phyloP scores from a whole-genome alignment of 139 green algal genomes.

The Chlamydomonas applanata region DNA sequence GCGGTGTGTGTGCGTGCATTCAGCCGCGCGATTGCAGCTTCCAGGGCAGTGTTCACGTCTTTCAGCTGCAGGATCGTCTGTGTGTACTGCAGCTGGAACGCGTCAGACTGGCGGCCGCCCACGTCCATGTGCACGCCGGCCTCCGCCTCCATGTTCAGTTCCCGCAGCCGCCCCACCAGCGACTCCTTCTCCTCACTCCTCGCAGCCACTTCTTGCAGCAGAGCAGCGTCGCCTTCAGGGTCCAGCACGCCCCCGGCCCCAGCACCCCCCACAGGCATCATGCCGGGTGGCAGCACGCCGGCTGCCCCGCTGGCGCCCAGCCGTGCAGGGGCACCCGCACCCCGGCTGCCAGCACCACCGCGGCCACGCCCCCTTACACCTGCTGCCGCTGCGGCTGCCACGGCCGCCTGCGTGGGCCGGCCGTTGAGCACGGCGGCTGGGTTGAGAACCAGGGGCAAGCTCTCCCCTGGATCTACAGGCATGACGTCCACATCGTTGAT shows the following conservation, averaged over 20 bases:
- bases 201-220: conserved; percentile 25
- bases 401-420: conserved; percentile 1
- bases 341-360: too few relatives aligned
- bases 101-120: conserved; percentile 1
- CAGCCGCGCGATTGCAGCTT: conserved; percentile 32
- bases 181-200: conserved; percentile 66
- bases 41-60: conserved; percentile 41
- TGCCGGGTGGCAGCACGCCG: not conserved
- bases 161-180: conserved; percentile 55
- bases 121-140: conserved; percentile 42
- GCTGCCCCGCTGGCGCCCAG: not conserved
- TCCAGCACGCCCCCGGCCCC: too few relatives aligned
- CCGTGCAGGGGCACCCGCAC: not conserved
- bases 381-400: conserved; percentile 7
- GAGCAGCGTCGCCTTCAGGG: too few relatives aligned
- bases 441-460: conserved; percentile 27
- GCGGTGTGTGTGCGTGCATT: conserved; percentile 10
- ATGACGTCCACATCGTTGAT: conserved; percentile 74
- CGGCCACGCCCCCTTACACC: not conserved
- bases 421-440: conserved; percentile 17
- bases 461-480: conserved; percentile 54
- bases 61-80: conserved; percentile 43
- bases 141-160: conserved; percentile 65
- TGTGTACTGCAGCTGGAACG: conserved; percentile 59
- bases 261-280: too few relatives aligned